Conservation (phyloP, 2,329 filamentous ascomycete species). For the Plenodomus biglobosus region DNA sequence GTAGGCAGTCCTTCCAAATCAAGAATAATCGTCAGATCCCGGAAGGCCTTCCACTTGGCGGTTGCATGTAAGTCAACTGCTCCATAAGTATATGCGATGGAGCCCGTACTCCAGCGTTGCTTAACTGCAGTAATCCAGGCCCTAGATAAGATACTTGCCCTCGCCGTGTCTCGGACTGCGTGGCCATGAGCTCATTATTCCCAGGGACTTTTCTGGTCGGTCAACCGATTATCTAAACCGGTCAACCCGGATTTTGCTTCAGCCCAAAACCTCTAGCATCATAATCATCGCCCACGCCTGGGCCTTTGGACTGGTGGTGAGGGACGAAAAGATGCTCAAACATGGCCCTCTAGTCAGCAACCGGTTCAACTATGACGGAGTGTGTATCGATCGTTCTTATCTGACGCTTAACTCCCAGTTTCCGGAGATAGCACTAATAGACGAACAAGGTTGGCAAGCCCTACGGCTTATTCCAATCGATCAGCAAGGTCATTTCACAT, state of each 20-base stretch:
- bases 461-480: not conserved
- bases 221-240: too few relatives aligned
- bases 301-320: not conserved
- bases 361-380: not conserved
- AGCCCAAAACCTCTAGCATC: not conserved
- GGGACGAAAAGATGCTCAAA: not conserved
- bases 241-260: not conserved
- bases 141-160: too few relatives aligned
- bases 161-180: too few relatives aligned
- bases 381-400: not conserved
- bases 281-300: not conserved
- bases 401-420: too few relatives aligned
- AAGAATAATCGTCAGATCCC: not conserved
- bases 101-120: not conserved
- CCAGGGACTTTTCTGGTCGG: too few relatives aligned
- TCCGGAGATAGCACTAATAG: too few relatives aligned
- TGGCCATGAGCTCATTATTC: too few relatives aligned
- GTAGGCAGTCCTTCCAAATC: constrained; percentile 25
- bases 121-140: too few relatives aligned
- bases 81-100: not conserved
- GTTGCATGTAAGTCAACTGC: not conserved
- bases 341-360: not conserved
- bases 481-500: not conserved
- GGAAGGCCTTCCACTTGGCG: too few relatives aligned
- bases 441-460: too few relatives aligned